These are phyloP conservation scores for Lunularia cruciata DNA, from an alignment of 225 moss, liverwort and hornwort genomes.

Conservation along the genomic window DNA sequence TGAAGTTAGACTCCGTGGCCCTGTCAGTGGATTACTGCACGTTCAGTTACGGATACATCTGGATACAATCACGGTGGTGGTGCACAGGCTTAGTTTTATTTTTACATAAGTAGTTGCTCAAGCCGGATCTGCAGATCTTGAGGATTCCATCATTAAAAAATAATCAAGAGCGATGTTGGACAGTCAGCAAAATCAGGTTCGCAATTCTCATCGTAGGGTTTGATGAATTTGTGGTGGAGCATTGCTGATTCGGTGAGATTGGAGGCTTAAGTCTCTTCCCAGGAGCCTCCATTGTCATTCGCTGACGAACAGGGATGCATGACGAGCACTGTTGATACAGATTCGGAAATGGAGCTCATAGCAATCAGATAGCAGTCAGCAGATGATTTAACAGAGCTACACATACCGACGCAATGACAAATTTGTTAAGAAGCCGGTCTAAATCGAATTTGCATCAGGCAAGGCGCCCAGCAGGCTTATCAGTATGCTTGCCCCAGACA, in stretches of 20 bases:
- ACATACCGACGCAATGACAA: conserved; percentile 2
- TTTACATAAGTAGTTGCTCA: neutral
- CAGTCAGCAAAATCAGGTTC: neutral
- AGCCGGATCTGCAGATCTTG: neutral
- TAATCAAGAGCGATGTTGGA: neutral
- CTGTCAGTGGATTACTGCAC: neutral
- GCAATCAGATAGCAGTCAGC: neutral
- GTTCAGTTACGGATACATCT: neutral
- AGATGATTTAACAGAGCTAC: conserved; percentile 18
- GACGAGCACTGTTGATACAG: neutral
- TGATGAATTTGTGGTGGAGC: neutral
- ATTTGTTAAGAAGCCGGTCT: conserved; percentile 15
- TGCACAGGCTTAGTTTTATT: neutral
- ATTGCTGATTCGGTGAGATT: neutral
- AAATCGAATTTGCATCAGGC: conserved; percentile 33
- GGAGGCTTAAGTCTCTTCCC: neutral
- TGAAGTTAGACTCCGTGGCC: neutral
- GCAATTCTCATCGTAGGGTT: conserved; percentile 5
- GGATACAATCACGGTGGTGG: neutral
- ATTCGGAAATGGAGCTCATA: neutral
- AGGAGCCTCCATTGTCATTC: neutral
- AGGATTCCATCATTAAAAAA: too few species aligned
- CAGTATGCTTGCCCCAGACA: conserved; percentile 24
- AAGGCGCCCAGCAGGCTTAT: conserved; percentile 32
- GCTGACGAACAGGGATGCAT: neutral